phyloP scores from a whole-genome alignment of 2,329 filamentous ascomycete genomes.

The Verticillium alfalfae region DNA sequence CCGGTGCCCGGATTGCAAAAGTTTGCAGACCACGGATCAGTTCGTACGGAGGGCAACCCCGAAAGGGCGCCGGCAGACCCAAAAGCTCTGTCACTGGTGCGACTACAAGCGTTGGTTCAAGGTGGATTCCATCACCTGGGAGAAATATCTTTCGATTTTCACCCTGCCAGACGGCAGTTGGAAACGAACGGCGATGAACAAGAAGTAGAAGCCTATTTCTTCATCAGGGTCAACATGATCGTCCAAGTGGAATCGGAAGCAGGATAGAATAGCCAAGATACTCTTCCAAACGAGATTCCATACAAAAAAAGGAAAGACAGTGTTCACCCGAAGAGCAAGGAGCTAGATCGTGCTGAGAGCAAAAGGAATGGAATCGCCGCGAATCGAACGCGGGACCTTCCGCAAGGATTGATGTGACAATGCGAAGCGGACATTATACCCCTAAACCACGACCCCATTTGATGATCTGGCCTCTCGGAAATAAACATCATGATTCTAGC shows the following conservation, averaged over 20 bases:
- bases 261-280: neutral
- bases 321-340: too few species aligned
- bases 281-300: too few species aligned
- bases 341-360: neutral
- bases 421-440: neutral
- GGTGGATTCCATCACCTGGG: neutral
- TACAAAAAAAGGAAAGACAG: too few species aligned
- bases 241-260: too few species aligned
- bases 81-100: neutral
- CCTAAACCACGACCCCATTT: neutral
- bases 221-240: too few species aligned
- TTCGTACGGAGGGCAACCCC: neutral
- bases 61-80: neutral
- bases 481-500: neutral
- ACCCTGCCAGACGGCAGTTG: neutral
- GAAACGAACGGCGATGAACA: too few species aligned
- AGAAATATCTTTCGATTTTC: neutral
- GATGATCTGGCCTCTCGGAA: neutral
- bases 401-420: neutral
- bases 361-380: neutral
- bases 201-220: too few species aligned
- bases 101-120: neutral
- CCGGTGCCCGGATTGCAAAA: neutral
- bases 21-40: neutral
- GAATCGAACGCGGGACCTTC: neutral